Evolutionary conservation across 2,329 filamentous ascomycete species (phyloP).

Genomic region (Chrysosporium queenslandicum): DNA sequence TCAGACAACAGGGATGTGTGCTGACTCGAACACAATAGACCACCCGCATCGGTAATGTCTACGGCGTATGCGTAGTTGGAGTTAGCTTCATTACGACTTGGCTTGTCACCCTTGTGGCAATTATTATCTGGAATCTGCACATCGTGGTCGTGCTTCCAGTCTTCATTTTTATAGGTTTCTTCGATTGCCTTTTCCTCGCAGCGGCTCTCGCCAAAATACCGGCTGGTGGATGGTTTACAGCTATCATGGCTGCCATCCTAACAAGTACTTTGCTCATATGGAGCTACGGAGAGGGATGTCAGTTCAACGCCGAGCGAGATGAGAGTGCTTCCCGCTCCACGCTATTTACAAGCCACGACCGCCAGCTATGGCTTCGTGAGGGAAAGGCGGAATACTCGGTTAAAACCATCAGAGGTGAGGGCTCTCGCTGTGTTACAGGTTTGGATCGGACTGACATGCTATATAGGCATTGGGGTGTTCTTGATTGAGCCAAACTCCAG

Average conservation of each 20-base stretch:
- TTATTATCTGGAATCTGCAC: conserved; percentile 61
- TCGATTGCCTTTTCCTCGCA: conserved; percentile 62
- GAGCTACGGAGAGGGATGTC: conserved; percentile 68
- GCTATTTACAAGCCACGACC: conserved; percentile 14
- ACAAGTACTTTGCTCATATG: conserved; percentile 60
- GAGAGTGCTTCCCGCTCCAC: conserved; percentile 43
- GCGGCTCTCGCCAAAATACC: conserved; percentile 63
- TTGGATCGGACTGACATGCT: conserved; percentile 22
- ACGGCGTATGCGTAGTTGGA: conserved; percentile 69
- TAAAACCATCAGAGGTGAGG: conserved; percentile 16
- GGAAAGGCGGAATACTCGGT: conserved; percentile 13
- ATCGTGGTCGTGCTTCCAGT: conserved; percentile 50
- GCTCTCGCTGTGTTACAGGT: background rate
- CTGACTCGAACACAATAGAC: conserved; percentile 37
- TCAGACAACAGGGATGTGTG: background rate
- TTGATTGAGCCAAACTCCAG: conserved; percentile 65
- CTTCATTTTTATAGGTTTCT: conserved; percentile 53
- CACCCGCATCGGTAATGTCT: conserved; percentile 60
- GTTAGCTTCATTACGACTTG: conserved; percentile 70
- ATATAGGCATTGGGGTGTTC: conserved; percentile 58
- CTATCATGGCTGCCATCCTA: conserved; percentile 54
- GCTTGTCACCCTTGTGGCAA: conserved; percentile 60
- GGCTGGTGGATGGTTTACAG: conserved; percentile 67
- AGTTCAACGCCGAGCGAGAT: conserved; percentile 60
- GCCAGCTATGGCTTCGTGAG: conserved; percentile 15